These are phyloP conservation scores for Pyrenochaeta sp. DNA, from an alignment of 2,329 filamentous ascomycete species.

Conservation along the genomic window DNA sequence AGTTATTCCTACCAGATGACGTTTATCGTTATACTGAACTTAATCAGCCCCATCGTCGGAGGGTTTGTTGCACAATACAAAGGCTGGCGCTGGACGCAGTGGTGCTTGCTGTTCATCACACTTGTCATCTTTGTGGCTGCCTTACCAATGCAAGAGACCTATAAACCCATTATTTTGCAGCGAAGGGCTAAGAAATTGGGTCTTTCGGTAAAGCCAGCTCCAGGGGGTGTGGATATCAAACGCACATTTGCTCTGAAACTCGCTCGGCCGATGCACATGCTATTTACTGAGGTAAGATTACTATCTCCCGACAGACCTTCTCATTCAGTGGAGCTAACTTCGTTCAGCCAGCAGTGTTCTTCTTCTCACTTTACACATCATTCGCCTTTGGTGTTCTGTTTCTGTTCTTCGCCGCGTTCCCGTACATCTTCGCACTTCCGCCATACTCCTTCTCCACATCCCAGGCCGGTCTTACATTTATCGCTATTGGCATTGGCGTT, in stretches of 20 bases:
- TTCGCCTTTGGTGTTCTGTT: conserved; percentile 48
- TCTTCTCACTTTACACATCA: conserved; percentile 46
- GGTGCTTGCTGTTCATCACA: conserved; percentile 54
- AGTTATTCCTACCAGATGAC: conserved; percentile 11
- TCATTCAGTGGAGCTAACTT: background rate
- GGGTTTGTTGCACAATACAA: conserved; percentile 58
- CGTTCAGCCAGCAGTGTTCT: conserved; percentile 42
- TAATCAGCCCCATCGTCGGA: conserved; percentile 51
- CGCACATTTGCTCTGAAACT: conserved; percentile 52
- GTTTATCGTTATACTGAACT: background rate
- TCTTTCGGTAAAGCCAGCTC: conserved; percentile 26
- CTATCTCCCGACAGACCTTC: background rate
- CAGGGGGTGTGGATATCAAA: conserved; percentile 21
- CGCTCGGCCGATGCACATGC: conserved; percentile 61
- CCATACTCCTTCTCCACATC: conserved; percentile 41
- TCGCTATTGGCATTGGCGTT: conserved; percentile 45
- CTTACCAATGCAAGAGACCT: conserved; percentile 63
- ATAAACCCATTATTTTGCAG: conserved; percentile 60
- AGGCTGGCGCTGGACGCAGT: conserved; percentile 55
- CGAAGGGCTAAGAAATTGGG: conserved; percentile 45
- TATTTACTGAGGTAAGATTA: conserved; percentile 39
- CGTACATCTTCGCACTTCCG: conserved; percentile 40
- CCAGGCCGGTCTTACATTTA: conserved; percentile 44
- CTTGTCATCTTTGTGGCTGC: conserved; percentile 48
- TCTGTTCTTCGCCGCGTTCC: conserved; percentile 47